phyloP scores from a whole-genome alignment of 768 basidiomycete genomes.

The Amanita rimosa region DNA sequence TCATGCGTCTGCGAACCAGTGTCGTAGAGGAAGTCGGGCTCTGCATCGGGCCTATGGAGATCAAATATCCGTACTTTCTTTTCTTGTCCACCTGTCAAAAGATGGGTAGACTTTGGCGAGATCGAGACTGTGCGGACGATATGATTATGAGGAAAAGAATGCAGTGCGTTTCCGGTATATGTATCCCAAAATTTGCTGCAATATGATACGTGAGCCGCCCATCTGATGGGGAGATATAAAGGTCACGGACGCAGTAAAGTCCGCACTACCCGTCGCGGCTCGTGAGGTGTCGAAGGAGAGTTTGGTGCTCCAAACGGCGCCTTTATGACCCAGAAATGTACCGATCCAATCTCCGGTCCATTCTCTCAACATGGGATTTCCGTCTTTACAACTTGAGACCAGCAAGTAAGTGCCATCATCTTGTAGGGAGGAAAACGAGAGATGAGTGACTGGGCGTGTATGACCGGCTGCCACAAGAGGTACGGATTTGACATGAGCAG shows the following conservation, averaged over 20 bases:
- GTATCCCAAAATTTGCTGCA: constrained; percentile 93
- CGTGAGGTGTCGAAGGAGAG: constrained; percentile 76
- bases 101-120: constrained; percentile 54
- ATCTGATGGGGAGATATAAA: constrained; percentile 5
- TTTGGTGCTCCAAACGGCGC: constrained; percentile 96
- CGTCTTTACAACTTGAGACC: constrained; percentile 97
- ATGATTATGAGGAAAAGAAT: constrained; percentile 97
- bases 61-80: constrained; percentile 97
- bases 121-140: constrained; percentile 94
- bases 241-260: constrained; percentile 84
- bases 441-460: constrained; percentile 83
- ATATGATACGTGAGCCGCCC: constrained; percentile 7
- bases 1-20: constrained; percentile 61
- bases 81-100: constrained; percentile 91
- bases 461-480: constrained; percentile 82
- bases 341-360: constrained; percentile 99
- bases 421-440: constrained; percentile 83
- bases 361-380: constrained; percentile 92
- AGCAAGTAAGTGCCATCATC: constrained; percentile 82
- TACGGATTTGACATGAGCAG: constrained; percentile 50
- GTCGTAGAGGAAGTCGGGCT: constrained; percentile 70
- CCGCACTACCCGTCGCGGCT: constrained; percentile 90
- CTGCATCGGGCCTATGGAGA: constrained; percentile 74
- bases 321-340: constrained; percentile 81
- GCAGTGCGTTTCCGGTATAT: constrained; percentile 73